Conservation (phyloP, 2,329 filamentous ascomycete species). For the Fusarium torreyae region DNA sequence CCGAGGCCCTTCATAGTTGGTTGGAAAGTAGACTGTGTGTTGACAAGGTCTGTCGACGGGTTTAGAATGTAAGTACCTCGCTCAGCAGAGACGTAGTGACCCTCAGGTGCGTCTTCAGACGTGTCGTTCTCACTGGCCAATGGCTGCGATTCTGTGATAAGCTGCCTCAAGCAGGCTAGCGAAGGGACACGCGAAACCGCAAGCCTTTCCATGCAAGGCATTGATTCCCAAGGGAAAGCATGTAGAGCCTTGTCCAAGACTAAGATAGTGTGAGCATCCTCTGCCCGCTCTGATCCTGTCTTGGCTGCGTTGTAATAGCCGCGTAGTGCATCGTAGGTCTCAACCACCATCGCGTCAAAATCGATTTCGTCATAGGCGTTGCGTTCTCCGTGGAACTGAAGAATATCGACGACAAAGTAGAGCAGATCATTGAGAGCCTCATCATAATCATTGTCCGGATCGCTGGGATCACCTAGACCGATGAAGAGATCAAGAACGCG, state of each 20-base stretch:
- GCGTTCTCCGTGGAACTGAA: constrained; percentile 95
- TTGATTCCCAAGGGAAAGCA: constrained; percentile 94
- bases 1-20: constrained; percentile 74
- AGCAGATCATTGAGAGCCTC: constrained; percentile 92
- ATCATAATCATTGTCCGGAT: constrained; percentile 81
- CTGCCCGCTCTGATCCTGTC: constrained; percentile 57
- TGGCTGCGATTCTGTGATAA: constrained; percentile 71
- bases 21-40: constrained; percentile 83
- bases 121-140: constrained; percentile 23
- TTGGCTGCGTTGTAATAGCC: constrained; percentile 76
- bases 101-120: constrained; percentile 47
- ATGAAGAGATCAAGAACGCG: constrained; percentile 89
- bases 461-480: constrained; percentile 81
- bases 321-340: constrained; percentile 86
- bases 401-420: constrained; percentile 95
- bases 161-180: constrained; percentile 82
- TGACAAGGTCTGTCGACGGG: constrained; percentile 84
- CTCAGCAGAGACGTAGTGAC: constrained; percentile 69
- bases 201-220: constrained; percentile 84
- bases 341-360: constrained; percentile 91
- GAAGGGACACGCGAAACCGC: constrained; percentile 92
- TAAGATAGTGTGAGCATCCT: constrained; percentile 81
- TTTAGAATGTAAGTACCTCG: constrained; percentile 88
- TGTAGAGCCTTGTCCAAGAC: constrained; percentile 94
- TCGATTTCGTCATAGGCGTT: constrained; percentile 99